Conservation (phyloP, 2,329 filamentous ascomycete genomes). For the Ilyonectria robusta region DNA sequence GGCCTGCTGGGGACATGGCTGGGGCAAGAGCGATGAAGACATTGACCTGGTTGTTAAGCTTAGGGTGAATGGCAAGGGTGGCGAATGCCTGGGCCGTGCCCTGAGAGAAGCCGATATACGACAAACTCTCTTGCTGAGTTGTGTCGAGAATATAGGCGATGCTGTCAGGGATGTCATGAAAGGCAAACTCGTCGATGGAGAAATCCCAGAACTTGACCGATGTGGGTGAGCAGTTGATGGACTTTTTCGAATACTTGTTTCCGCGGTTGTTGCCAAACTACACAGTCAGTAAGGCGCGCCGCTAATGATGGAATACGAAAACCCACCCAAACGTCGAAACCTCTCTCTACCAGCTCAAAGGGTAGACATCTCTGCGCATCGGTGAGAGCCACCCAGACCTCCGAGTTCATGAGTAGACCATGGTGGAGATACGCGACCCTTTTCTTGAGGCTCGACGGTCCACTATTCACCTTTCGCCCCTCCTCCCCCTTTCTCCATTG, state of each 20-base stretch:
- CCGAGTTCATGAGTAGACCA: slow-evolving; percentile 97
- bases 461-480: slow-evolving; percentile 81
- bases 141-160: slow-evolving; percentile 92
- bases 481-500: slow-evolving; percentile 88
- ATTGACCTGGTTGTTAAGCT: slow-evolving; percentile 92
- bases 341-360: slow-evolving; percentile 88
- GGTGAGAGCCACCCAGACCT: slow-evolving; percentile 96
- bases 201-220: slow-evolving; percentile 94
- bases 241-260: slow-evolving; percentile 99
- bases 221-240: slow-evolving; percentile 80
- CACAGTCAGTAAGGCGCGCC: slow-evolving; percentile 42
- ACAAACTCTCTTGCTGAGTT: slow-evolving; percentile 86
- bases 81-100: slow-evolving; percentile 98
- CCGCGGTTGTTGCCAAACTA: slow-evolving; percentile 96
- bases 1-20: slow-evolving; percentile 94
- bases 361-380: slow-evolving; percentile 89
- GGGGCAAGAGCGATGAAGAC: slow-evolving; percentile 97
- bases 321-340: slow-evolving; percentile 94
- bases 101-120: slow-evolving; percentile 97
- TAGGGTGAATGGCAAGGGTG: slow-evolving; percentile 90
- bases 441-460: slow-evolving; percentile 78
- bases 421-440: slow-evolving; percentile 95
- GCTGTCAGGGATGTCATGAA: slow-evolving; percentile 95
- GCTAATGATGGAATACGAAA: not conserved
- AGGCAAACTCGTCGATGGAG: slow-evolving; percentile 98